Evolutionary conservation across 371 early-diverging fungal species (phyloP).

Genomic region (Globomyces sp.): DNA sequence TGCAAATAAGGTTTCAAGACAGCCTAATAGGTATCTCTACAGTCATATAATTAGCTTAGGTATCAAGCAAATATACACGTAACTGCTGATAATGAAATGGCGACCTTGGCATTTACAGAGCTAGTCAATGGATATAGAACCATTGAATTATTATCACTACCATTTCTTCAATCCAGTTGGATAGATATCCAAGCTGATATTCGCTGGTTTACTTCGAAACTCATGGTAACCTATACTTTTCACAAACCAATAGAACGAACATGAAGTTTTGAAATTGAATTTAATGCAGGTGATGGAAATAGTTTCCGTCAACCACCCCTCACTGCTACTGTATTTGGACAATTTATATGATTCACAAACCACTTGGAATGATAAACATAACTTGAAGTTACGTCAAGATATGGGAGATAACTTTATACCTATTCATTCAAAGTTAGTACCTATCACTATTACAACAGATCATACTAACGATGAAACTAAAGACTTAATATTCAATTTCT

Average conservation of each 20-base stretch:
- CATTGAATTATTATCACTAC: constrained; percentile 25
- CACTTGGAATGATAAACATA: too few relatives aligned
- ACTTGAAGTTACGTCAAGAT: too few relatives aligned
- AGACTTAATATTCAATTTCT: constrained; percentile 6
- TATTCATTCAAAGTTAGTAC: constrained; percentile 4
- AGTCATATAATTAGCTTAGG: constrained; percentile 10
- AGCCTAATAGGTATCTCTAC: constrained; percentile 23
- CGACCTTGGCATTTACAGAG: constrained; percentile 25
- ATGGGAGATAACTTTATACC: background rate
- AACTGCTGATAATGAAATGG: constrained; percentile 6
- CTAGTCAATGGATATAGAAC: constrained; percentile 27
- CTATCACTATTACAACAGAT: background rate
- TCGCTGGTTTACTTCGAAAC: constrained; percentile 13
- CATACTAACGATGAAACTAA: background rate
- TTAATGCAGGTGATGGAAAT: constrained; percentile 18
- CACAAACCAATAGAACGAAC: background rate
- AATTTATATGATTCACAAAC: background rate
- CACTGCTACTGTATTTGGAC: background rate
- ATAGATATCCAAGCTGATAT: constrained; percentile 25
- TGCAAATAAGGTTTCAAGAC: background rate
- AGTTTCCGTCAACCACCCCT: constrained; percentile 15
- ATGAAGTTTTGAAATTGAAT: constrained; percentile 5
- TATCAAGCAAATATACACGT: constrained; percentile 20
- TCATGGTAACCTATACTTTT: background rate
- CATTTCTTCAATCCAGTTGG: constrained; percentile 31